Percentiles rank a stretch among this genome's conserved stretches.
These are phyloP conservation scores for Citrus cavaleriei DNA, from an alignment of 345 rosid species.

Conservation along the genomic window DNA sequence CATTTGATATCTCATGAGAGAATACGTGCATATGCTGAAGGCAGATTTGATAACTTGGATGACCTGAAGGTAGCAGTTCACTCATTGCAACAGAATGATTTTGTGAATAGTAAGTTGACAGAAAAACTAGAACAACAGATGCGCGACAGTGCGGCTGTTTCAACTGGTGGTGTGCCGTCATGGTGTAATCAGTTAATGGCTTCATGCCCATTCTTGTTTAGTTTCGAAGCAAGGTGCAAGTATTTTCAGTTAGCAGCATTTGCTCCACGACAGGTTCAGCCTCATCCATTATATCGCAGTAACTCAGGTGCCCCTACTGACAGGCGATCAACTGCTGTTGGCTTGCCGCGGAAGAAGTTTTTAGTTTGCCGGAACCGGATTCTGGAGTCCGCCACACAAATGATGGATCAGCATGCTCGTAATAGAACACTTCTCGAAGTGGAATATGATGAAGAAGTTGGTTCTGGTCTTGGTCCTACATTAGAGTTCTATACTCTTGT, in stretches of 20 bases:
- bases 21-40: conserved; percentile 61
- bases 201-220: conserved; percentile 86
- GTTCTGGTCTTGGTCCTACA: conserved; percentile 98
- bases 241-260: conserved; percentile 81
- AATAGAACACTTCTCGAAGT: conserved; percentile 74
- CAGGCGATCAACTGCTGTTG: conserved; percentile 38
- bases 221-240: conserved; percentile 77
- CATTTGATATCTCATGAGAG: conserved; percentile 64
- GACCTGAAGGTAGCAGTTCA: conserved; percentile 45
- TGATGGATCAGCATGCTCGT: conserved; percentile 68
- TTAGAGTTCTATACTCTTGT: conserved; percentile 89
- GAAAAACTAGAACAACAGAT: conserved; percentile 95
- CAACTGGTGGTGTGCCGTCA: conserved; percentile 67
- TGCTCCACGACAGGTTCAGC: conserved; percentile 47
- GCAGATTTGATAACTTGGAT: conserved; percentile 58
- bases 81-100: conserved; percentile 58
- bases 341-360: conserved; percentile 68
- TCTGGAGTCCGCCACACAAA: conserved; percentile 71
- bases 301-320: conserved; percentile 46
- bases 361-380: conserved; percentile 63
- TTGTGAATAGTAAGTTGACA: conserved; percentile 76
- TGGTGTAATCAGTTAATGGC: conserved; percentile 85
- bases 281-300: conserved; percentile 34
- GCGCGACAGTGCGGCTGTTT: conserved; percentile 68
- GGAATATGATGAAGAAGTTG: conserved; percentile 87